Base-by-base conservation (phyloP, 768 basidiomycete genomes). In the Hebeloma cylindrosporum region DNA sequence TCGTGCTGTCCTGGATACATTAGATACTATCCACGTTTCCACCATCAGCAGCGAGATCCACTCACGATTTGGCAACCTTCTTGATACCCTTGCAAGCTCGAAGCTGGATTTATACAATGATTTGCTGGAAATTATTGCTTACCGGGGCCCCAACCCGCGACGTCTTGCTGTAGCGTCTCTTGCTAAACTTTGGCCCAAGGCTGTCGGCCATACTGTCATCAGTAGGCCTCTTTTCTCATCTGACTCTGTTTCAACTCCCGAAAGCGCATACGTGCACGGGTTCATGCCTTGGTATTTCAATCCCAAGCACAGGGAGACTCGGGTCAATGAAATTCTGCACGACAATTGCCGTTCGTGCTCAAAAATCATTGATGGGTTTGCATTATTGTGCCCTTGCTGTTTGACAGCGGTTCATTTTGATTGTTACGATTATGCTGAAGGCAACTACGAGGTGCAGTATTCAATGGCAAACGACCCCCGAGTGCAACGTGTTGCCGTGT, bases 51-150 rank as follows among this genome's bases (percentile, higher is more conserved):
- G 17, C 9, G 47, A 39, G 69, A 75, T 35, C 70, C 71, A 72
- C 14, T 66, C 79, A 50, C 71, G 74, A 10, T 70, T 86, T 37
- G 71, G 74, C 50, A 71, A 72, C 9, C 65, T 91, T 10, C 57
- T 91, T 21, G 63, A 69, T 18, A 60, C 75, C 13, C 71, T 90
- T 20, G 61, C 80, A 11, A 66, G 63, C 18, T 64, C 71, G 23
- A 92, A 90, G 57, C 70, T 75, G 0, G 88, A 92, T 60, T 71
- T 78, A 3, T 83, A 83, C 58, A 68, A 80, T 31, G 89, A 92
- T 62, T 44, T 88, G 1, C 72, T 93, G 7, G 80, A 87, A 49
- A 72, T 89, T 23, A 68, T 82, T 21, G 88, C 87, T 9, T 83
- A 85, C 58, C 79, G 83, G 40, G 73, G 80, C 3, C 60, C 75